A percentile compares a stretch with the other conserved stretches of the same genome.
Conservation (phyloP, 139 green algal species). For the Raphidocelis subcapitata region DNA sequence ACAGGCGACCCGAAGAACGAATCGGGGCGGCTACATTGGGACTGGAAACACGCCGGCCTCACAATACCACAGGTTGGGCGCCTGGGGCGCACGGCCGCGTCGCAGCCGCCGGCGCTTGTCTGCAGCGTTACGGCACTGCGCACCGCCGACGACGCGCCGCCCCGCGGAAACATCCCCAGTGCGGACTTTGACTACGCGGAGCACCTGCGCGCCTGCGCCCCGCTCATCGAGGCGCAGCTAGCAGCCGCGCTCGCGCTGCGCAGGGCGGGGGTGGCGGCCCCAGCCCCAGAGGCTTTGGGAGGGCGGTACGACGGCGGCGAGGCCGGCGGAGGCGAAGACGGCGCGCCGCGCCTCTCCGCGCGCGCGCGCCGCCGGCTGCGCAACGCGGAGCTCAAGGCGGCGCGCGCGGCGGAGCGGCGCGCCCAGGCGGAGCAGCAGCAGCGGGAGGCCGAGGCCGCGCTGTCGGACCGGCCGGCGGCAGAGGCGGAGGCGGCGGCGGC, state of each 20-base stretch:
- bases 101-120: too few species aligned
- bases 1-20: too few species aligned
- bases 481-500: neutral
- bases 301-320: neutral
- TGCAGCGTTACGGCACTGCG: too few species aligned
- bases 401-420: neutral
- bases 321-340: neutral
- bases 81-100: too few species aligned
- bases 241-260: neutral
- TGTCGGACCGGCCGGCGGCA: neutral
- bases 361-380: neutral
- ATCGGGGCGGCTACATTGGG: too few species aligned
- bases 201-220: constrained; percentile 1
- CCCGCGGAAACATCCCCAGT: constrained; percentile 5
- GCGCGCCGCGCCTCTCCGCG: neutral
- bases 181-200: constrained; percentile 17
- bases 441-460: neutral
- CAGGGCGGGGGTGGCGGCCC: neutral
- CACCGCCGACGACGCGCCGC: too few species aligned
- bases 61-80: too few species aligned
- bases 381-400: neutral
- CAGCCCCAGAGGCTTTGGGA: neutral
- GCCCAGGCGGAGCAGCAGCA: neutral
- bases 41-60: too few species aligned
- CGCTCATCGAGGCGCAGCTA: constrained; percentile 15